phyloP scores from a whole-genome alignment of 2,329 filamentous ascomycete genomes.

The Fusarium paranaense region DNA sequence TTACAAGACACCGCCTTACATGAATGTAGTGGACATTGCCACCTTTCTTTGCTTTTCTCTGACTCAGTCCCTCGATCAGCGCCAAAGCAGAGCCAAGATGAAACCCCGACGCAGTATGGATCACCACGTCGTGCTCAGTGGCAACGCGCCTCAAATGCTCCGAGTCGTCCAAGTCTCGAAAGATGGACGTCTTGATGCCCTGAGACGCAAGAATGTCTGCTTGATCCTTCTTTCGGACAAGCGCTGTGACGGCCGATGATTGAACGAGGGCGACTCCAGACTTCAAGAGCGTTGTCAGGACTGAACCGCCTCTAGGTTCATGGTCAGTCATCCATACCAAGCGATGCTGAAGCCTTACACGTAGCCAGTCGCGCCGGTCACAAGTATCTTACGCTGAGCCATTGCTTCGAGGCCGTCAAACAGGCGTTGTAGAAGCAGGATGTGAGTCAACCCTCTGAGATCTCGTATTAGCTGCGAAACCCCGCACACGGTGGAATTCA shows the following conservation, averaged over 20 bases:
- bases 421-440: not conserved
- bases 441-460: not conserved
- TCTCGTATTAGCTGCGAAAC: not conserved
- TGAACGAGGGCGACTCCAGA: not conserved
- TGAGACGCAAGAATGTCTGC: not conserved
- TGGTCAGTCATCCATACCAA: not conserved
- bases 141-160: not conserved
- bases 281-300: slow-evolving; percentile 13
- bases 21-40: not conserved
- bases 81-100: not conserved
- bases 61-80: not conserved
- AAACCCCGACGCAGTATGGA: not conserved
- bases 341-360: not conserved
- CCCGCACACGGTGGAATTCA: not conserved
- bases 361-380: slow-evolving; percentile 19
- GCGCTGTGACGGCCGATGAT: not conserved
- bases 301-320: slow-evolving; percentile 10
- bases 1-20: not conserved
- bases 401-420: not conserved
- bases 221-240: slow-evolving; percentile 13
- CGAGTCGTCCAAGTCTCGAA: not conserved
- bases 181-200: not conserved
- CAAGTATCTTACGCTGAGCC: slow-evolving; percentile 2
- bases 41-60: not conserved
- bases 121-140: not conserved